Evolutionary conservation across 129 eudicot genomes (phyloP).

Genomic region (Arctium minus): DNA sequence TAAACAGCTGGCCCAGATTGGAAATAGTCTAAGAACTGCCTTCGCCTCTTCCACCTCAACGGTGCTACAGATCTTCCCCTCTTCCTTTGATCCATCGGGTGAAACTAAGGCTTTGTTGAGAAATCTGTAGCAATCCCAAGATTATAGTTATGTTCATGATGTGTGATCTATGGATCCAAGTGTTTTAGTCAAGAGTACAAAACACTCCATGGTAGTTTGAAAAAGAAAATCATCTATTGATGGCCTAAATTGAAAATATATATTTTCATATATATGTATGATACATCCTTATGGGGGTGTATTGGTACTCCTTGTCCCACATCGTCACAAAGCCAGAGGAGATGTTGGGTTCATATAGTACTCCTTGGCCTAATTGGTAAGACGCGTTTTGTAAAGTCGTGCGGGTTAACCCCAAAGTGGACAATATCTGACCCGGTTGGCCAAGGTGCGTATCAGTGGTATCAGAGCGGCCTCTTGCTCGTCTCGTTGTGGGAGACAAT

Average conservation of each 20-base stretch:
- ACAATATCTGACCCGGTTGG: no score
- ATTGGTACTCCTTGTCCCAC: no score
- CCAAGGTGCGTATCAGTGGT: no score
- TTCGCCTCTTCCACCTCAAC: constrained; percentile 51
- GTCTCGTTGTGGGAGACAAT: no score
- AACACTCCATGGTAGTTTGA: not conserved
- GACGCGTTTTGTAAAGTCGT: no score
- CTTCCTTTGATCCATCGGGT: constrained; percentile 31
- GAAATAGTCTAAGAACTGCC: constrained; percentile 42
- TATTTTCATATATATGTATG: no score
- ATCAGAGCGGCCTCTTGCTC: no score
- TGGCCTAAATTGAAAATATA: not conserved
- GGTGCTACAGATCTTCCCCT: constrained; percentile 22
- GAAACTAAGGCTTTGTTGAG: constrained; percentile 52
- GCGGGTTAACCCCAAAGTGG: no score
- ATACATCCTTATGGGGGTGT: no score
- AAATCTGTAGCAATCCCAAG: constrained; percentile 28
- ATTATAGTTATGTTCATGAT: not conserved
- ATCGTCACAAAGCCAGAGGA: no score
- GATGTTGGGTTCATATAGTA: no score
- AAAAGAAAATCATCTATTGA: not conserved
- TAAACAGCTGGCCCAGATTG: constrained; percentile 53
- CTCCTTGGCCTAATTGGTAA: no score
- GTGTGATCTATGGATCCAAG: not conserved
- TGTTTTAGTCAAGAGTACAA: not conserved